phyloP scores from a whole-genome alignment of 768 basidiomycete species.

The Tulasnella sp. region DNA sequence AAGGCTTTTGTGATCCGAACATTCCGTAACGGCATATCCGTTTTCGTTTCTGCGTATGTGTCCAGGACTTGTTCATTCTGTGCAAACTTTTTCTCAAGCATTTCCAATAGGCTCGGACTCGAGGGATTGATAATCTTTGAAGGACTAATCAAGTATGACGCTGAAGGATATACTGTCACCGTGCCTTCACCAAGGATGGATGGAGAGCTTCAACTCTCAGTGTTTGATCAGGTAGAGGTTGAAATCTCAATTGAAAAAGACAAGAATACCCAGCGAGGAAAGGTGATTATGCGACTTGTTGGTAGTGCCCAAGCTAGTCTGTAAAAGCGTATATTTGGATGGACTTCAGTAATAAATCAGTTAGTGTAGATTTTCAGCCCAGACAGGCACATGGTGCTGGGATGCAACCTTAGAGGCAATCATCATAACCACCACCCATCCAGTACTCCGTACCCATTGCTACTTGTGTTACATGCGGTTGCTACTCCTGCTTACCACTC shows the following conservation, averaged over 20 bases:
- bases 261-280: conserved; percentile 84
- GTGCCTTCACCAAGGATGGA: conserved; percentile 47
- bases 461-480: too few species aligned
- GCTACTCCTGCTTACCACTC: too few species aligned
- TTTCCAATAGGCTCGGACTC: conserved; percentile 66
- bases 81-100: conserved; percentile 8
- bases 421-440: too few species aligned
- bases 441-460: too few species aligned
- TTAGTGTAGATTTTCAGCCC: too few species aligned
- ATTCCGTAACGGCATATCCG: conserved; percentile 93
- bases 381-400: too few species aligned
- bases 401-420: too few species aligned
- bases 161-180: conserved; percentile 81
- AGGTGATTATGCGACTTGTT: conserved; percentile 74
- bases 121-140: conserved; percentile 96
- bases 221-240: conserved; percentile 93
- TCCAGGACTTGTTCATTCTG: neutral
- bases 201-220: conserved; percentile 60
- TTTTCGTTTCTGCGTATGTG: conserved; percentile 88
- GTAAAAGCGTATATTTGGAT: too few species aligned
- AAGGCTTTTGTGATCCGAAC: conserved; percentile 91
- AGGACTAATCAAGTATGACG: conserved; percentile 80
- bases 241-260: conserved; percentile 91
- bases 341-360: too few species aligned
- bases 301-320: neutral